Conservation (phyloP, 1,284 basidiomycete species). For the Sporisorium reilianum region DNA sequence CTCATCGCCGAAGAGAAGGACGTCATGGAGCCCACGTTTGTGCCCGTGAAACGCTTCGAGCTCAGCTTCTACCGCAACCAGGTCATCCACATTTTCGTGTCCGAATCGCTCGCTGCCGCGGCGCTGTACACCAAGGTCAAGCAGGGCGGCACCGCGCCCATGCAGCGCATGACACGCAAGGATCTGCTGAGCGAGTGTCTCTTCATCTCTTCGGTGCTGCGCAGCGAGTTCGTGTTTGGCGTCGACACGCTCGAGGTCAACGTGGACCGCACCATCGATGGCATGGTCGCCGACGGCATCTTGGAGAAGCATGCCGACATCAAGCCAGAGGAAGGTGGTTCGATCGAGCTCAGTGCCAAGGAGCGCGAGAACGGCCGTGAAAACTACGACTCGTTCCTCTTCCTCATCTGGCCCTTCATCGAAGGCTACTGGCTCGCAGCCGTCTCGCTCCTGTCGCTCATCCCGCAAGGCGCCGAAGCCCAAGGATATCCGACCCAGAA, state of each 20-base stretch:
- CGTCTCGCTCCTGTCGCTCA: slow-evolving; percentile 67
- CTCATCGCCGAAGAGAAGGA: slow-evolving; percentile 66
- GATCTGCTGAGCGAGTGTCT: slow-evolving; percentile 59
- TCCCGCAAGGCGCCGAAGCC: slow-evolving; percentile 37
- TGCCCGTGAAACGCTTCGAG: slow-evolving; percentile 68
- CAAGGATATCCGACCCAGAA: slow-evolving; percentile 31
- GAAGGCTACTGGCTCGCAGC: slow-evolving; percentile 70
- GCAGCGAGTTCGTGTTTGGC: slow-evolving; percentile 70
- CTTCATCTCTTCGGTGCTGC: slow-evolving; percentile 67
- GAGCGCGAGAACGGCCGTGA: slow-evolving; percentile 67
- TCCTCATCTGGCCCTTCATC: slow-evolving; percentile 66
- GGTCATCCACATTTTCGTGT: slow-evolving; percentile 66
- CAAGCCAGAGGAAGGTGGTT: slow-evolving; percentile 38
- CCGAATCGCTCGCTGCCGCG: slow-evolving; percentile 56
- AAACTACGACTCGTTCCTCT: slow-evolving; percentile 66
- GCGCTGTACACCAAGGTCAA: slow-evolving; percentile 69
- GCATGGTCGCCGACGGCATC: slow-evolving; percentile 47
- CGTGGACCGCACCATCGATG: slow-evolving; percentile 58
- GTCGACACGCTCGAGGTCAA: slow-evolving; percentile 67
- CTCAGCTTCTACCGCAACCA: slow-evolving; percentile 70
- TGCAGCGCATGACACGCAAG: slow-evolving; percentile 64
- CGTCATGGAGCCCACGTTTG: slow-evolving; percentile 69
- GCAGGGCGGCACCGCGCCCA: slow-evolving; percentile 65
- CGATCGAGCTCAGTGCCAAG: slow-evolving; percentile 37
- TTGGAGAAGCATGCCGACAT: slow-evolving; percentile 37